Evolutionary conservation across 768 basidiomycete species (phyloP).

Genomic region (Lentinula edodes): DNA sequence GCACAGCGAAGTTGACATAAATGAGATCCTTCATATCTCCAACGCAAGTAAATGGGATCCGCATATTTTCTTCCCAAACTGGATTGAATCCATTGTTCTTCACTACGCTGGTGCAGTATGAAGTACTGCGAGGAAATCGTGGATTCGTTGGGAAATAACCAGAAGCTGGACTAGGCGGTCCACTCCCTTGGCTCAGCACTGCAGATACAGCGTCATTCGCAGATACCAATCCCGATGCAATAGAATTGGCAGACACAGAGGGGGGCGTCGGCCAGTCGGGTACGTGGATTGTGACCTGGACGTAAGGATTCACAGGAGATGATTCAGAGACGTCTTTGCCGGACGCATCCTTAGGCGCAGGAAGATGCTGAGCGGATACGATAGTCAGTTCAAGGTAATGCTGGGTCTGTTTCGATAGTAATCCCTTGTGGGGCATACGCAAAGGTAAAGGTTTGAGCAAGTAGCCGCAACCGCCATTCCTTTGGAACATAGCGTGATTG

Average conservation of each 20-base stretch:
- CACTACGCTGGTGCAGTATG: constrained; percentile 54
- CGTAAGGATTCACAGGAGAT: constrained; percentile 61
- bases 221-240: not conserved
- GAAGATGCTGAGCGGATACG: constrained; percentile 90
- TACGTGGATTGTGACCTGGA: constrained; percentile 73
- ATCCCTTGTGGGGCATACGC: constrained; percentile 56
- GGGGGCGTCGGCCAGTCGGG: constrained; percentile 58
- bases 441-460: constrained; percentile 84
- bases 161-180: constrained; percentile 7
- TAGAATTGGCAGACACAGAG: not conserved
- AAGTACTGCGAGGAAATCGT: constrained; percentile 36
- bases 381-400: constrained; percentile 64
- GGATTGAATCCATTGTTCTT: constrained; percentile 94
- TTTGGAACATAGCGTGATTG: constrained; percentile 93
- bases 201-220: not conserved
- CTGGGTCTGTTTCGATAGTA: constrained; percentile 44
- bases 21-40: constrained; percentile 75
- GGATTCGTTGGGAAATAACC: constrained; percentile 19
- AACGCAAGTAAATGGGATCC: constrained; percentile 70
- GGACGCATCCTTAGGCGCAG: constrained; percentile 57
- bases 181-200: not conserved
- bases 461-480: constrained; percentile 85
- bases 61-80: constrained; percentile 68
- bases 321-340: constrained; percentile 59
- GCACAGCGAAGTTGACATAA: constrained; percentile 76